phyloP scores from a whole-genome alignment of 768 basidiomycete genomes.

The Boletus sensibilis region DNA sequence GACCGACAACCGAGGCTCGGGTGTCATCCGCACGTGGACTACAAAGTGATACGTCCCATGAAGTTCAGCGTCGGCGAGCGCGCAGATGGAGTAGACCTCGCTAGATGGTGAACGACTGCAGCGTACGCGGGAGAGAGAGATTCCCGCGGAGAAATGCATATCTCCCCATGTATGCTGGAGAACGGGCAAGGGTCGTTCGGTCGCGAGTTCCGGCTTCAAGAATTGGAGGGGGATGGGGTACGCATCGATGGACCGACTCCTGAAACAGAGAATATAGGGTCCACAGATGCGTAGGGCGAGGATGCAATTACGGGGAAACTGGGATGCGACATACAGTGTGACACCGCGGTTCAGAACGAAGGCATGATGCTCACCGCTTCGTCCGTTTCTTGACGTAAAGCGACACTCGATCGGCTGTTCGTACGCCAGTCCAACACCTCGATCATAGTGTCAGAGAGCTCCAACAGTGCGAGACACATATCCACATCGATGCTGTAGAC shows the following conservation, averaged over 20 bases:
- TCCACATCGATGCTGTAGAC: slow-evolving; percentile 34
- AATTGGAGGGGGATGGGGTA: slow-evolving; percentile 17
- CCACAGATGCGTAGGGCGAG: slow-evolving; percentile 45
- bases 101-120: slow-evolving; percentile 32
- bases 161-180: slow-evolving; percentile 15
- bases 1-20: background rate
- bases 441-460: slow-evolving; percentile 28
- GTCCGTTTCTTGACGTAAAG: slow-evolving; percentile 22
- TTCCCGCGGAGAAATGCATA: slow-evolving; percentile 34
- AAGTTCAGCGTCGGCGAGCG: slow-evolving; percentile 38
- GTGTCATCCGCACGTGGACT: slow-evolving; percentile 16
- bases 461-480: slow-evolving; percentile 31
- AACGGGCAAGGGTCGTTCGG: slow-evolving; percentile 10
- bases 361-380: slow-evolving; percentile 28
- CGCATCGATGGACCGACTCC: slow-evolving; percentile 47
- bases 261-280: slow-evolving; percentile 50
- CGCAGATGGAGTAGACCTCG: slow-evolving; percentile 32
- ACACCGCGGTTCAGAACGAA: background rate
- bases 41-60: slow-evolving; percentile 47
- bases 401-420: slow-evolving; percentile 14
- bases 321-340: background rate
- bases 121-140: slow-evolving; percentile 39
- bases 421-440: slow-evolving; percentile 40
- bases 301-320: slow-evolving; percentile 34
- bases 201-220: background rate